Conservation (phyloP, 108 stramenopile genomes). For the Nitzschia palea region DNA sequence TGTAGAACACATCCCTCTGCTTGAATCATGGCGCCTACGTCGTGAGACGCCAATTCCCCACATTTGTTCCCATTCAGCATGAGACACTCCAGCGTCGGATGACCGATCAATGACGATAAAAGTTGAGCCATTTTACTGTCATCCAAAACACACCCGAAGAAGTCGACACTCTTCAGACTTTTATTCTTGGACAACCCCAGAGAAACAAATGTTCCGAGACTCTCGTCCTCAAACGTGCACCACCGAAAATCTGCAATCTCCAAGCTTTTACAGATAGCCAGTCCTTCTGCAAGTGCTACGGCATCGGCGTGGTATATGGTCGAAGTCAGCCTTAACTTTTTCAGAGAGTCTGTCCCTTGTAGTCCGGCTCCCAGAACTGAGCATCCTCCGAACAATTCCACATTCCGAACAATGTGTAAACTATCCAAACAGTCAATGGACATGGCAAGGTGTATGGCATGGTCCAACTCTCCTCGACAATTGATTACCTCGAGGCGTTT, state of each 20-base stretch:
- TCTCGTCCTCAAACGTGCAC: slow-evolving; percentile 1
- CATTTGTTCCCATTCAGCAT: slow-evolving; percentile 14
- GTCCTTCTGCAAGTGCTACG: not conserved
- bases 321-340: slow-evolving; percentile 7
- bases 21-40: not conserved
- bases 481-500: slow-evolving; percentile 4
- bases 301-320: slow-evolving; percentile 1
- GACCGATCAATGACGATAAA: not conserved
- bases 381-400: slow-evolving; percentile 1
- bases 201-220: not conserved
- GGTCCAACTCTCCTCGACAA: slow-evolving; percentile 1
- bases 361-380: not conserved
- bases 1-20: not conserved
- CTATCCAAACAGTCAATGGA: slow-evolving; percentile 1
- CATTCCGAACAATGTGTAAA: slow-evolving; percentile 10
- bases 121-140: not conserved
- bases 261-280: slow-evolving; percentile 6
- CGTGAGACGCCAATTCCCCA: not conserved
- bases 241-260: not conserved
- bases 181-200: not conserved
- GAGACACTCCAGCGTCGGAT: slow-evolving; percentile 10
- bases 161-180: not conserved
- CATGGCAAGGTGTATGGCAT: not conserved
- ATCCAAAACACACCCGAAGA: slow-evolving; percentile 2
- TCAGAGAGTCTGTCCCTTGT: not conserved